Evolutionary conservation across 768 basidiomycete genomes (phyloP).

Genomic region (Hygrocybe punicea): DNA sequence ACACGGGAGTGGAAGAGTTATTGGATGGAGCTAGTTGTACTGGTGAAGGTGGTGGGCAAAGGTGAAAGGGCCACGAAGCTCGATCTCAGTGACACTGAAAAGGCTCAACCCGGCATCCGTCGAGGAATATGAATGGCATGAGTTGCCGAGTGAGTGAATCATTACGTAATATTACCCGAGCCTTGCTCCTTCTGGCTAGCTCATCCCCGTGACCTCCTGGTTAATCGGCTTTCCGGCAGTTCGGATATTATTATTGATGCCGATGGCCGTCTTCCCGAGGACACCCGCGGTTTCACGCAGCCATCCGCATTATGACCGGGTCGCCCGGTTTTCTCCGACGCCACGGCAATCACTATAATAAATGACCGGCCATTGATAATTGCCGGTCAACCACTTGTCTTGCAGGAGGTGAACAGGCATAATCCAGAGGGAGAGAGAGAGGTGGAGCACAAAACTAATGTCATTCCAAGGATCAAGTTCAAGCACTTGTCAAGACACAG

Average conservation of each 20-base stretch:
- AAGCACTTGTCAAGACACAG: too few relatives aligned
- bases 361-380: too few relatives aligned
- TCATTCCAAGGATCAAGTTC: too few relatives aligned
- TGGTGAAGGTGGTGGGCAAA: neutral
- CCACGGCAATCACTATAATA: too few relatives aligned
- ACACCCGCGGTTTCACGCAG: too few relatives aligned
- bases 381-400: too few relatives aligned
- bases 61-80: neutral
- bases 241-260: neutral
- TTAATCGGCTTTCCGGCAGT: neutral
- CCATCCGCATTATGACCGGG: too few relatives aligned
- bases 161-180: conserved; percentile 1
- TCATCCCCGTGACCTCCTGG: neutral
- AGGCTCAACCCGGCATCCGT: neutral
- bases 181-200: neutral
- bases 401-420: too few relatives aligned
- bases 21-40: neutral
- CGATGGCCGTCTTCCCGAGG: neutral
- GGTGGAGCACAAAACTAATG: too few relatives aligned
- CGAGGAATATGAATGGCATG: conserved; percentile 1
- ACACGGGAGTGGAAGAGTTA: neutral
- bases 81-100: too few relatives aligned
- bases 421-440: too few relatives aligned
- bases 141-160: neutral
- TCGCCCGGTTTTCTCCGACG: too few relatives aligned